A percentile compares a stretch with the other conserved stretches of the same genome.
These are phyloP conservation scores for Paramecium bursaria DNA, from an alignment of 73 alveolate genomes.

Conservation along the genomic window DNA sequence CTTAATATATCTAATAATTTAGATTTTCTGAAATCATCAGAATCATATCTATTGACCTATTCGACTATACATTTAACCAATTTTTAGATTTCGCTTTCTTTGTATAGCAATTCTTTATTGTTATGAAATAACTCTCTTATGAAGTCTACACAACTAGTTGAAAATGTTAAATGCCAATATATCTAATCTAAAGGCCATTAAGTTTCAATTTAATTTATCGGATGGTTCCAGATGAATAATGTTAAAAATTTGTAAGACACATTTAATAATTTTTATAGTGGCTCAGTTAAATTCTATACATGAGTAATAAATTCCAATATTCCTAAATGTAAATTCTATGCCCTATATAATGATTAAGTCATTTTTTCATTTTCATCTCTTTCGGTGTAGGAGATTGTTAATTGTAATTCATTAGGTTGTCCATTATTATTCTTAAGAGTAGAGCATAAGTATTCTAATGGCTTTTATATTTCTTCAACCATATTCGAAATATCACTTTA, in stretches of 20 bases:
- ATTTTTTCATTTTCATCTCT: slow-evolving; percentile 41
- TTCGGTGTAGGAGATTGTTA: slow-evolving; percentile 20
- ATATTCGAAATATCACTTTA: too few relatives aligned
- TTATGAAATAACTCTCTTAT: slow-evolving; percentile 33
- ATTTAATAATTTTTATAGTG: slow-evolving; percentile 4
- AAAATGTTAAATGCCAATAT: neutral
- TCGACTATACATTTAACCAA: neutral
- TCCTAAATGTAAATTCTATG: slow-evolving; percentile 33
- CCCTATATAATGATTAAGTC: slow-evolving; percentile 32
- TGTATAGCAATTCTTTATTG: slow-evolving; percentile 40
- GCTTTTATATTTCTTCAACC: too few relatives aligned
- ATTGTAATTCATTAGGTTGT: neutral
- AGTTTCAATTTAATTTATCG: slow-evolving; percentile 37
- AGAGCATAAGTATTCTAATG: neutral
- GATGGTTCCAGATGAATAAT: slow-evolving; percentile 57
- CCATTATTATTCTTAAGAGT: too few relatives aligned
- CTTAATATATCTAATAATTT: slow-evolving; percentile 30
- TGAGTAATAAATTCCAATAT: slow-evolving; percentile 3
- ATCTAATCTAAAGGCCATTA: slow-evolving; percentile 54
- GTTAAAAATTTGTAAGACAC: slow-evolving; percentile 35
- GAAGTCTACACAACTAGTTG: slow-evolving; percentile 31
- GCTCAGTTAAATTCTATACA: neutral
- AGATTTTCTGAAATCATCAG: neutral
- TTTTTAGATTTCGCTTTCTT: slow-evolving; percentile 32
- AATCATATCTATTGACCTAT: neutral